Evolutionary conservation across 2,329 filamentous ascomycete genomes (phyloP), one percentile per base, ranked within the genome.

Genomic region (Verticillium klebahnii): DNA sequence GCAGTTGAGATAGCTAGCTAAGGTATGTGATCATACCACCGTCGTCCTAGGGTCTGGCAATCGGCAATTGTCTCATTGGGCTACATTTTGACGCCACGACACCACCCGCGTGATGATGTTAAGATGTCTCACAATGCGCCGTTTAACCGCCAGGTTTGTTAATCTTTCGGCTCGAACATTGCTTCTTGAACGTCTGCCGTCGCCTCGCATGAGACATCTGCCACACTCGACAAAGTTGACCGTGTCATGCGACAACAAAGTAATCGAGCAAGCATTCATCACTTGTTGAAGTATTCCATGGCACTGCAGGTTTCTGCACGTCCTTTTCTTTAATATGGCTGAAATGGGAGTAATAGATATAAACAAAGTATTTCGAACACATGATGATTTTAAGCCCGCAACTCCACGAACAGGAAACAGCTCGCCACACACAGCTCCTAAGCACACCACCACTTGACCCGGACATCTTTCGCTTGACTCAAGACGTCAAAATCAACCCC

Each of bases 361-460:
- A 17, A 36, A 25, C 2, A 25, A 25, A 25, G 6, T 1, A 36
- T 36, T 36, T 3, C 14, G 34, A 14, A 36, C 7, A 36, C 34
- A 36, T 36, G 11, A 40, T 23, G 8, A 19, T 52, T 25, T 11
- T 45, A 6, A 23, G 17, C 5, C 39, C 39, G 0, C 1, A 45
- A 45, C 15, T 45, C 39, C 17, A 8, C 7, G 17, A 45, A 17
- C 7, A 39, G 17, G 17, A 39, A 19, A n/a, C n/a, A 17, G 8
- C 2, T n/a, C 8, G n/a, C 19, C 1, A 9, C 8, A 45, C 39
- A 39, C 29, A 25, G 25, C 29, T 29, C n/a, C 29, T 23, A 57
- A 23, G 31, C 23, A 34, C 75, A 79, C 74, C 76, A 77, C 66
- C 71, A 72, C 62, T 79, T 71, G 12, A 81, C 69, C 37, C 69